Evolutionary conservation across 1,139 yeast species (phyloP), one percentile per base, ranked within the genome.

Genomic region (Kluyveromyces sp.): DNA sequence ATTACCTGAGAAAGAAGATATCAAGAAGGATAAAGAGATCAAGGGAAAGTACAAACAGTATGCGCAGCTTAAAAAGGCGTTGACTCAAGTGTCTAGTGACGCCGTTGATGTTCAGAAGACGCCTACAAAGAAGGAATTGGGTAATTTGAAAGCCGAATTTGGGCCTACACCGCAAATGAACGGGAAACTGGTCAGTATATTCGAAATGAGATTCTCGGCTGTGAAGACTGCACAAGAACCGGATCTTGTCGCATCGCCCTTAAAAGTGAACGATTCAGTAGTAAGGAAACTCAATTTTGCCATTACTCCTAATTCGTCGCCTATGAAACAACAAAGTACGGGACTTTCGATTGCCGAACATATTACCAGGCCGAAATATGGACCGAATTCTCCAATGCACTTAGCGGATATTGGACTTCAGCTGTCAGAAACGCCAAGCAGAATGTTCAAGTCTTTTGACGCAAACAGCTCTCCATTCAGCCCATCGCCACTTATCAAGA

Each of bases 131-230:
- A 29, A 36, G 11, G 42, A 44, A 22, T 22, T 26, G n/a, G 36
- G 33, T 9, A 26, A 42, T 15, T 3, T 31, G 11, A 19, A 37
- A n/a, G 22, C 41, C 3, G 56, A 54, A 28, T 43, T 61, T 28
- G 66, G 66, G 1, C 66, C 66, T 9, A 63, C 66, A 0, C 66
- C 66, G 3, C 66, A 63, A 42, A 54, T 63, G 16, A 51, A 55
- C 36, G 66, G 66, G 3, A 60, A 58, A 42, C 55, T 61, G 6
- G 52, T 61, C 15, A 55, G 65, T 36, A 53, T 63, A 12, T 57
- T 62, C 32, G 66, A 62, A 30, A 50, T 60, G 53, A 51, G 49
- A 16, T 34, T 62, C 4, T 61, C 66, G 3, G 63, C 66, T 4
- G 48, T 56, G 4, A 56, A 55, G 39, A 22, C 26, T 9, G 45